These are phyloP conservation scores for Fraxinus cuspidata DNA, from an alignment of 257 asterid genomes.

Conservation along the genomic window DNA sequence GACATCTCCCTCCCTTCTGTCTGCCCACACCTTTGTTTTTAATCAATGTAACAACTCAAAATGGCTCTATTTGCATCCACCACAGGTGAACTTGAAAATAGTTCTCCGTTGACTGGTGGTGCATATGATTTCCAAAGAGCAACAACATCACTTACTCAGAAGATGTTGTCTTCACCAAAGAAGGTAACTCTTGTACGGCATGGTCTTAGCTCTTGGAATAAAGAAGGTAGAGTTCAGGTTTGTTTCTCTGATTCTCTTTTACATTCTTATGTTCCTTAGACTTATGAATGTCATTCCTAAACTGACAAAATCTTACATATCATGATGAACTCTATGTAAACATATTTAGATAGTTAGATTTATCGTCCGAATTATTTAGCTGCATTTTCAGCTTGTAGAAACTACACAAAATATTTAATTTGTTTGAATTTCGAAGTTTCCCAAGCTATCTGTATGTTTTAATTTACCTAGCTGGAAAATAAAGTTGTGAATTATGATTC, in stretches of 20 bases:
- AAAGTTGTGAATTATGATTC: not conserved
- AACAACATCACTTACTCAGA: conserved; percentile 58
- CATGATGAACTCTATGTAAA: not conserved
- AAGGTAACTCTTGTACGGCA: conserved; percentile 72
- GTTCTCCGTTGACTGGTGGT: conserved; percentile 61
- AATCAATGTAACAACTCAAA: not conserved
- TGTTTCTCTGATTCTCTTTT: conserved; percentile 26
- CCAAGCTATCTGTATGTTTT: too few species aligned
- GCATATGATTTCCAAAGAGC: conserved; percentile 65
- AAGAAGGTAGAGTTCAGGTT: conserved; percentile 80
- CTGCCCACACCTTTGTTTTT: not conserved
- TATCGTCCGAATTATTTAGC: not conserved
- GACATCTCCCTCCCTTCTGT: not conserved
- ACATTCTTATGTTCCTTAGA: not conserved
- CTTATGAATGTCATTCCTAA: not conserved
- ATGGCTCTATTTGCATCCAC: conserved; percentile 2
- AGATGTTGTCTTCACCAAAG: conserved; percentile 58
- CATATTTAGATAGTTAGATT: not conserved
- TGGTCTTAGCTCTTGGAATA: conserved; percentile 83
- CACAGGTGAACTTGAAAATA: conserved; percentile 43
- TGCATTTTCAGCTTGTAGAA: not conserved
- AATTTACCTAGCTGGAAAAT: not conserved
- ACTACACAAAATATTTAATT: not conserved
- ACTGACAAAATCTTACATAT: not conserved
- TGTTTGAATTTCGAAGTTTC: not conserved